A percentile compares a stretch with the other conserved stretches of the same genome.
These are phyloP conservation scores for Sporothrix humicola DNA, from an alignment of 2,329 filamentous ascomycete genomes.

Conservation along the genomic window DNA sequence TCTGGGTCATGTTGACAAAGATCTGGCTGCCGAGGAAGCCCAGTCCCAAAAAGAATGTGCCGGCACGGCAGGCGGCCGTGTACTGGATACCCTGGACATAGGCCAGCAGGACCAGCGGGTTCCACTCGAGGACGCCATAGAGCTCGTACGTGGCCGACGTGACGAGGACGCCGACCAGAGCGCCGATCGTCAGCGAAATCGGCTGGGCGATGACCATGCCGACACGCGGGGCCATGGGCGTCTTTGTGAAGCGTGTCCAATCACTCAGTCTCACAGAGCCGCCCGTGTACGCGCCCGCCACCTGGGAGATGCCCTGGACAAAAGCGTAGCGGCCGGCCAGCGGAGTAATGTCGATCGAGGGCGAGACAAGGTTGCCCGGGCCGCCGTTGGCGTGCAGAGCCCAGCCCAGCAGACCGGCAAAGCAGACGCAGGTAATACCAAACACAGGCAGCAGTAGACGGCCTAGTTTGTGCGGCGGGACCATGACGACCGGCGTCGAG, in stretches of 20 bases:
- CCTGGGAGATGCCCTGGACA: slow-evolving; percentile 25
- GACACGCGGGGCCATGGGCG: slow-evolving; percentile 16
- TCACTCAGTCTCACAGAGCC: slow-evolving; percentile 10
- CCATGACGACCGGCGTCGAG: slow-evolving; percentile 13
- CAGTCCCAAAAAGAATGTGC: slow-evolving; percentile 19
- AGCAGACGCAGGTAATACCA: slow-evolving; percentile 21
- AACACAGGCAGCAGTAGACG: slow-evolving; percentile 23
- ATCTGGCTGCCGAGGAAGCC: slow-evolving; percentile 24
- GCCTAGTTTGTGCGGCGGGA: slow-evolving; percentile 22
- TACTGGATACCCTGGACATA: slow-evolving; percentile 18
- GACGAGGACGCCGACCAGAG: slow-evolving; percentile 20
- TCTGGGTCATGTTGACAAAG: slow-evolving; percentile 49
- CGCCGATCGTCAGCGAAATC: slow-evolving; percentile 9
- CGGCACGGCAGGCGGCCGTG: slow-evolving; percentile 22
- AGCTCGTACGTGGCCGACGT: slow-evolving; percentile 23
- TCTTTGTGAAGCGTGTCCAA: slow-evolving; percentile 27
- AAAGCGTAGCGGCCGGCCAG: slow-evolving; percentile 22
- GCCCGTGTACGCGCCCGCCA: slow-evolving; percentile 19
- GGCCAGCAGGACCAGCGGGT: slow-evolving; percentile 17
- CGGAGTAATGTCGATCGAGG: slow-evolving; percentile 8
- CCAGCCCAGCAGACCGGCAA: slow-evolving; percentile 27
- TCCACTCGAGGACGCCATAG: slow-evolving; percentile 24
- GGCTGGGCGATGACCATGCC: slow-evolving; percentile 28
- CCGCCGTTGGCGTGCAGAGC: slow-evolving; percentile 24
- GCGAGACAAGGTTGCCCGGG: slow-evolving; percentile 13